Evolutionary conservation across 352 stramenopile genomes (phyloP), one percentile per base, ranked within the genome.

Genomic region (Phytopythium aichiense): DNA sequence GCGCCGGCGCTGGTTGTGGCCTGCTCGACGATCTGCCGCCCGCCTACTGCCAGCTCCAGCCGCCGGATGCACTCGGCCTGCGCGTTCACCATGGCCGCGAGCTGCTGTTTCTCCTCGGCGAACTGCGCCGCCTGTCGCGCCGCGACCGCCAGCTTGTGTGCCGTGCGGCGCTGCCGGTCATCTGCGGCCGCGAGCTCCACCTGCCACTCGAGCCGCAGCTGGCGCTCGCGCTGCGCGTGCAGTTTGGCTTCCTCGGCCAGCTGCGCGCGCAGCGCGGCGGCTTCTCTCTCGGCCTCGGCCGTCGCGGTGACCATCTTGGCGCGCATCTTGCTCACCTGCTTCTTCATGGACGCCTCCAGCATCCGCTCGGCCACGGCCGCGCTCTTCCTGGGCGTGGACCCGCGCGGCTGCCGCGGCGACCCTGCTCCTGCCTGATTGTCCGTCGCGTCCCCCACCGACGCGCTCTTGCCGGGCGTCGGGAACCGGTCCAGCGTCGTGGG

Each of bases 51-150:
- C 46, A 82, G 72, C 53, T 88, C 70, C 59, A 91, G 73, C 35
- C 86, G 75, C 25, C 69, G 49, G 25, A 89, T 73, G 25, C 72
- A 80, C 51, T 76, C 66, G 37, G 78, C 71, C 57, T 83, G 77
- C 49, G 62, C 54, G 22, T 74, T 49, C 42, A 85, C 51, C 50
- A 66, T 61, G 15, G 63, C 58, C 15, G 72, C 20, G n/a, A 91
- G 74, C 46, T 74, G 74, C 9, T 71, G 55, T 37, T 85, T 85
- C 57, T 88, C 73, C 28, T 77, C 66, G 57, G 70, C 58, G n/a
- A 91, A 61, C 48, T 77, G 72, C 15, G 64, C 53, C 61, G 79
- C 62, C 54, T 84, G 67, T 23, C 65, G 66, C 9, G 67, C 67
- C 57, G 79, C 66, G 31, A 64, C 66, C 15, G 64, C 69, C 35